A percentile compares a stretch with the other conserved stretches of the same genome.
Evolutionary conservation across 495 filamentous ascomycete genomes (phyloP).

Genomic region (Bacidia rubella): DNA sequence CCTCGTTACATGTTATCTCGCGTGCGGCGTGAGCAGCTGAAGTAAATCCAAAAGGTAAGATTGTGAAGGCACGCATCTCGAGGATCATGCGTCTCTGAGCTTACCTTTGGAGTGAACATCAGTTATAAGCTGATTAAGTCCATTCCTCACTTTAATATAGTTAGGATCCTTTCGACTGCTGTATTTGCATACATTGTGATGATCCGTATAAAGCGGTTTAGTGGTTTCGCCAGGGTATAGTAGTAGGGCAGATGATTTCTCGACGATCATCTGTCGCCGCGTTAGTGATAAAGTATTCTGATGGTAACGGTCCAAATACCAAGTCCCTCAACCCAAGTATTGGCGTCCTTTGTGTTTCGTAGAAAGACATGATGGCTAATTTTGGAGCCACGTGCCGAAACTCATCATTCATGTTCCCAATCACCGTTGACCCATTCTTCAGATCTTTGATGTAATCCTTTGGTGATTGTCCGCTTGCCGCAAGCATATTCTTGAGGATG

Average conservation of each 20-base stretch:
- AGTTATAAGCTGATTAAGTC: conserved; percentile 20
- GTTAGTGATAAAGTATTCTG: neutral
- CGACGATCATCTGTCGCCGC: conserved; percentile 19
- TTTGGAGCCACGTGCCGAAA: conserved; percentile 29
- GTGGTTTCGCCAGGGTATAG: conserved; percentile 31
- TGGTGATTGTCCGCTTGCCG: conserved; percentile 15
- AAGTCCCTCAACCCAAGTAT: conserved; percentile 5
- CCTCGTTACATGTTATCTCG: too few relatives aligned
- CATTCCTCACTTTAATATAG: conserved; percentile 29
- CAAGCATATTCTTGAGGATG: conserved; percentile 21
- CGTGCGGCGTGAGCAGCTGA: too few relatives aligned
- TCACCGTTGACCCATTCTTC: conserved; percentile 18
- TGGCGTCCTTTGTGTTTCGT: conserved; percentile 29
- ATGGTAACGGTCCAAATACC: conserved; percentile 1
- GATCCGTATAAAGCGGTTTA: conserved; percentile 31
- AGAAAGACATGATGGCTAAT: conserved; percentile 33
- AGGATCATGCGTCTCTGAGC: too few relatives aligned
- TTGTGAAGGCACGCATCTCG: too few relatives aligned
- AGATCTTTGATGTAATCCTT: conserved; percentile 32
- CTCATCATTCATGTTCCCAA: conserved; percentile 33
- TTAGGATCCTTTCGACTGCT: conserved; percentile 26
- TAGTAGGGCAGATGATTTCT: conserved; percentile 26
- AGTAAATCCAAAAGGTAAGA: too few relatives aligned
- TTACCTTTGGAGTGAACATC: too few relatives aligned
- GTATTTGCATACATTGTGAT: conserved; percentile 37